Evolutionary conservation across 2,329 filamentous ascomycete species (phyloP), one percentile per base, ranked within the genome.

Genomic region (Alternaria longipes): DNA sequence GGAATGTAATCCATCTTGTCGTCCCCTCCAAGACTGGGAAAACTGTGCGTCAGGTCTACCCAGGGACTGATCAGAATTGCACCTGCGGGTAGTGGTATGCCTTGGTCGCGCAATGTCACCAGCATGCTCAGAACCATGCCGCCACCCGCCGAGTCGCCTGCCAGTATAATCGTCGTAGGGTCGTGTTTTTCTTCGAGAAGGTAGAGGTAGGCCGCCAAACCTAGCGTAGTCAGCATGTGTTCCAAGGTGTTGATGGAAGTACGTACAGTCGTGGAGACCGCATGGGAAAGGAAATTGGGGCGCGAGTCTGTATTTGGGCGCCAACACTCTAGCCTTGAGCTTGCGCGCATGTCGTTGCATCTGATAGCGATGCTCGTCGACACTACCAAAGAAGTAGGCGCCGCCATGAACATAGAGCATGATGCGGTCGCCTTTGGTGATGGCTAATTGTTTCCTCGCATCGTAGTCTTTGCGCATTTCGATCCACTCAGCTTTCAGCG

Each of bases 331-430:
- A 18, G 93, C 94, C 79, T 95, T 93, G 62, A 99, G 85, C 81
- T 98, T 98, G 55, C 95, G 87, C 28, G 95, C 95, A 84, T 98
- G 94, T 50, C 94, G 87, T 79, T 99, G 95, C 85, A 99, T 89
- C 84, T 98, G 94, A 80, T 98, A 98, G n/a, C 95, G 89, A 82
- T 98, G 95, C 78, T 97, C 94, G 74, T 97, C 94, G 38, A 97
- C 90, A 70, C 93, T 96, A 14, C 95, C 94, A 76, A 99, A 98
- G 80, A 90, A 99, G 80, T 97, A 98, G 20, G 91, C 94, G 7
- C 94, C 94, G 14, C 95, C 95, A 74, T 98, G 95, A 22, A 98
- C 84, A 79, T 98, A 98, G 24, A 99, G 83, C 87, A 98, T 97
- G 59, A 97, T 89, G 54, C 93, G 88, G 68, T 89, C 89, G 18